Evolutionary conservation across 2,329 filamentous ascomycete genomes (phyloP), one percentile per base, ranked within the genome.

Genomic region (Neofusicoccum sp.): DNA sequence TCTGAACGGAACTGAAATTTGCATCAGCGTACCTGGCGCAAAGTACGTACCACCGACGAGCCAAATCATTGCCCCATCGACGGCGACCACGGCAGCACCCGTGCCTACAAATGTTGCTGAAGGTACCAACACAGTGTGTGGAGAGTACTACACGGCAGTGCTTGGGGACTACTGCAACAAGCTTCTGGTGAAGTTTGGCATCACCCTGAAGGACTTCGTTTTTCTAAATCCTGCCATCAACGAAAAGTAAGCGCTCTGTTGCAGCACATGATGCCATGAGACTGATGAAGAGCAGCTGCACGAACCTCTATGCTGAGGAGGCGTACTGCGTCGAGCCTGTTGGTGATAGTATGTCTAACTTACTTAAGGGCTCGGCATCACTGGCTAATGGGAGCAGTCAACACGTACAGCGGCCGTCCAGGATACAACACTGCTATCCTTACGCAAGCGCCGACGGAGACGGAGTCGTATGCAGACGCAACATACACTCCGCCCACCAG

Each of bases 311-410:
- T 6, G 67, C 67, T 1, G 53, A 66, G 0, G 65, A 68, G 34
- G 64, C 59, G 34, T 77, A 76, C 64, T 77, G 73, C 62, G 65
- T 76, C 9, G 56, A 66, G 49, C 49, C 74, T 0, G 71, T 74
- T 0, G 71, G 71, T n/a, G 65, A 69, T 28, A 73, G 64, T 58
- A 61, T 53, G 47, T 63, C n/a, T n/a, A n/a, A n/a, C n/a, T n/a
- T n/a, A n/a, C n/a, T n/a, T n/a, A n/a, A n/a, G n/a, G n/a, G n/a
- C n/a, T n/a, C n/a, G n/a, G n/a, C n/a, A n/a, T n/a, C n/a, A n/a
- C n/a, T n/a, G n/a, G 57, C 16, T 65, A 64, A 51, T 49, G 38
- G 34, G 59, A 61, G 20, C 61, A 63, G 41, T 44, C 6, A 44
- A 44, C 16, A 44, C 41, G n/a, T 44, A 44, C 16, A 20, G n/a